Evolutionary conservation across 305 asterid genomes (phyloP).

Genomic region (Fraxinus albicans): DNA sequence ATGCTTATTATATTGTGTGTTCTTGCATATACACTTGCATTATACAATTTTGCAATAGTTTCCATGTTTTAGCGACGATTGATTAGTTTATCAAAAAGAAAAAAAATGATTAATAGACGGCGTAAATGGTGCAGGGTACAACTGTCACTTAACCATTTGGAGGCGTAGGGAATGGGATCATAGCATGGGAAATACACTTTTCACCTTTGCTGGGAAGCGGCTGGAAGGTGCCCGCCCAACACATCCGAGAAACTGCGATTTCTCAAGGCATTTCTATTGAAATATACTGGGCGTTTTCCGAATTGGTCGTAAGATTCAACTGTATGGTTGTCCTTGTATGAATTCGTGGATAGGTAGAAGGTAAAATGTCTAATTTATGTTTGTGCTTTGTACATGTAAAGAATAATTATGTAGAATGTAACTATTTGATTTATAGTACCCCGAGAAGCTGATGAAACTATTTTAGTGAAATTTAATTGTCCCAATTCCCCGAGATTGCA

Average conservation of each 20-base stretch:
- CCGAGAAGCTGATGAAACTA: background rate
- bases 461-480: background rate
- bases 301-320: background rate
- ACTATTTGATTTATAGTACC: background rate
- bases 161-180: background rate
- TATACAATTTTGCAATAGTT: background rate
- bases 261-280: background rate
- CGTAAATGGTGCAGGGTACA: conserved; percentile 30
- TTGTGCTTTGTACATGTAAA: background rate
- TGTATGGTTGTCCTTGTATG: background rate
- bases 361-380: background rate
- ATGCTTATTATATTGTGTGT: background rate
- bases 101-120: background rate
- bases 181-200: background rate
- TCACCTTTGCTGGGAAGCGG: background rate
- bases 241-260: background rate
- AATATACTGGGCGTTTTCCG: background rate
- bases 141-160: conserved; percentile 31
- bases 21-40: background rate
- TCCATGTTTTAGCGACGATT: background rate
- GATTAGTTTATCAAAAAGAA: background rate
- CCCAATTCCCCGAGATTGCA: background rate
- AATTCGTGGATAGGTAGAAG: background rate
- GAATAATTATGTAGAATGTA: background rate
- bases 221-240: background rate